phyloP scores from a whole-genome alignment of 2,329 filamentous ascomycete species.

The Biscogniauxia marginata region DNA sequence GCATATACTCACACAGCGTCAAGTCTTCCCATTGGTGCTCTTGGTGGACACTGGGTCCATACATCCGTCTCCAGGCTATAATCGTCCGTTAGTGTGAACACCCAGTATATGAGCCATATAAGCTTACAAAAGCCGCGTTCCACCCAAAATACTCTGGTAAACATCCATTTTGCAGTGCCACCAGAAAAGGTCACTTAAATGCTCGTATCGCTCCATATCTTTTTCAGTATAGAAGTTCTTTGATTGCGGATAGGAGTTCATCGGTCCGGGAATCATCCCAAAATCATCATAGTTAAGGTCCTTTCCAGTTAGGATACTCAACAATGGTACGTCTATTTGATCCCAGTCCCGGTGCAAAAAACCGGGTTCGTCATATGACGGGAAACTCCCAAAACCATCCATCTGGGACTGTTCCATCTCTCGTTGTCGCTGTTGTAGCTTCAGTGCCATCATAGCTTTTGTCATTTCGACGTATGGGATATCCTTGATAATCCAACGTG shows the following conservation, averaged over 20 bases:
- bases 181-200: conserved; percentile 86
- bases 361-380: conserved; percentile 22
- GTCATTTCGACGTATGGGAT: conserved; percentile 76
- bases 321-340: conserved; percentile 38
- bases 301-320: conserved; percentile 48
- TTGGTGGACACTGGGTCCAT: conserved; percentile 86
- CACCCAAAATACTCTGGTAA: conserved; percentile 86
- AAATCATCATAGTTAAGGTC: conserved; percentile 53
- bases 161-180: conserved; percentile 95
- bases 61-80: conserved; percentile 72
- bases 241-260: conserved; percentile 27
- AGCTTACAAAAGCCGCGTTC: conserved; percentile 79
- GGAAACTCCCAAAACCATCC: conserved; percentile 21
- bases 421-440: conserved; percentile 37
- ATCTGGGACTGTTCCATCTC: conserved; percentile 25
- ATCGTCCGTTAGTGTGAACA: conserved; percentile 4
- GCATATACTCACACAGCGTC: conserved; percentile 62
- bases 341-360: conserved; percentile 34
- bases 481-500: conserved; percentile 77
- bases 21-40: conserved; percentile 73
- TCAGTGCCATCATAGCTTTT: conserved; percentile 65
- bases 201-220: conserved; percentile 79
- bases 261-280: conserved; percentile 37
- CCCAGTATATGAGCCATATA: conserved; percentile 2
- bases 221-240: conserved; percentile 44